Conservation (phyloP, 2,329 filamentous ascomycete genomes). For the Sclerotinia subarctica region DNA sequence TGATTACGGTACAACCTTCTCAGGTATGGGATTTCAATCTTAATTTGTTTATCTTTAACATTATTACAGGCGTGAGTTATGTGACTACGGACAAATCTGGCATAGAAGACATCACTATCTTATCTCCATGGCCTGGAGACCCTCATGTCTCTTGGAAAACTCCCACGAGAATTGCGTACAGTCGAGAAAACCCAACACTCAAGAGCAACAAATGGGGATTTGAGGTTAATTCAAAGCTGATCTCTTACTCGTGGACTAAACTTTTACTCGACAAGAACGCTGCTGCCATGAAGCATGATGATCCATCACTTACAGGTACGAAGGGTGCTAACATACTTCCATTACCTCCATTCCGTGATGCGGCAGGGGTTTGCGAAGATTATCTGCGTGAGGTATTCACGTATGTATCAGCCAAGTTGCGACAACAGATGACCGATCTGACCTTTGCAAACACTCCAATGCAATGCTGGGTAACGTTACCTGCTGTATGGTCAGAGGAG, state of each 20-base stretch:
- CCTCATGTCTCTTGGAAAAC: constrained; percentile 23
- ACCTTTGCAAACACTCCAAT: constrained; percentile 27
- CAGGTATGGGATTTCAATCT: constrained; percentile 21
- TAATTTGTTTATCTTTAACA: background rate
- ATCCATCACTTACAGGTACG: constrained; percentile 24
- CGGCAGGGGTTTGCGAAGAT: constrained; percentile 29
- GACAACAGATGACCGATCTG: constrained; percentile 18
- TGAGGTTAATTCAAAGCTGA: constrained; percentile 26
- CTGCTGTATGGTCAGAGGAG: constrained; percentile 33
- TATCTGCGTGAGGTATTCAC: constrained; percentile 28
- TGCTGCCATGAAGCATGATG: constrained; percentile 22
- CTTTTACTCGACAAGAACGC: constrained; percentile 32
- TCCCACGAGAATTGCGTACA: constrained; percentile 30
- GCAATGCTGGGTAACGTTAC: constrained; percentile 33
- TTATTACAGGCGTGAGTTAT: constrained; percentile 22
- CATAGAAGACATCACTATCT: constrained; percentile 27
- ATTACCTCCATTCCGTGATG: constrained; percentile 25
- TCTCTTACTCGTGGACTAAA: constrained; percentile 35
- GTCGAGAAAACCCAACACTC: constrained; percentile 23
- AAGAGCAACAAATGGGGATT: constrained; percentile 31
- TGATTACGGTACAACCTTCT: constrained; percentile 34
- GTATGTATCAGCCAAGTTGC: constrained; percentile 21
- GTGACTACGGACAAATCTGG: constrained; percentile 25
- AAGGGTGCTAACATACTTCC: constrained; percentile 21
- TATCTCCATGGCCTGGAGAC: constrained; percentile 28